phyloP scores from a whole-genome alignment of 495 filamentous ascomycete genomes.

The Patellaria atrata region DNA sequence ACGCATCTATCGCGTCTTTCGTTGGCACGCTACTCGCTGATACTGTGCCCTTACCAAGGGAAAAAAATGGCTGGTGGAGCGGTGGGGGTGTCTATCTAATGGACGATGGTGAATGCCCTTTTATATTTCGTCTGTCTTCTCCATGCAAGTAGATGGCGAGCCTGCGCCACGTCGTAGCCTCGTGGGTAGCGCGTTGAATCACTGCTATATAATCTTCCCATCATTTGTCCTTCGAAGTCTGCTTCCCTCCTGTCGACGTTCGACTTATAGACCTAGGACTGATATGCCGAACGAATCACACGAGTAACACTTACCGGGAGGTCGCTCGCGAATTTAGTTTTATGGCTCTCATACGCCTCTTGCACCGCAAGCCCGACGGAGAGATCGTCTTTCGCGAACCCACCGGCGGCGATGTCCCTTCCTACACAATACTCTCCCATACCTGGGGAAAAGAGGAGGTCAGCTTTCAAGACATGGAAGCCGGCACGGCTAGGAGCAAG shows the following conservation, averaged over 20 bases:
- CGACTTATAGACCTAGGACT: slow-evolving; percentile 1
- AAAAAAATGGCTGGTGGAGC: too few relatives aligned
- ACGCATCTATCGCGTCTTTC: too few relatives aligned
- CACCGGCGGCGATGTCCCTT: background rate
- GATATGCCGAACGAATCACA: slow-evolving; percentile 1
- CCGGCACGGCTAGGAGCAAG: background rate
- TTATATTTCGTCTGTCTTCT: background rate
- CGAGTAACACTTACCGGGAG: slow-evolving; percentile 1
- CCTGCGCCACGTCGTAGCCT: background rate
- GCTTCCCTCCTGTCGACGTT: background rate
- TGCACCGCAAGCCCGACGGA: slow-evolving; percentile 4
- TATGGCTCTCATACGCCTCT: slow-evolving; percentile 2
- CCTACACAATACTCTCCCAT: slow-evolving; percentile 3
- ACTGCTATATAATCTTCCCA: background rate
- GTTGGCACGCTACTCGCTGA: too few relatives aligned
- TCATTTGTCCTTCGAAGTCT: too few relatives aligned
- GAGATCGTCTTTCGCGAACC: slow-evolving; percentile 5
- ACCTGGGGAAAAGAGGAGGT: slow-evolving; percentile 3
- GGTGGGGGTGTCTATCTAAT: too few relatives aligned
- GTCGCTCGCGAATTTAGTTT: background rate
- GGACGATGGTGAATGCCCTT: background rate
- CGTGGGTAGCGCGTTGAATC: background rate
- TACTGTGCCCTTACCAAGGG: too few relatives aligned
- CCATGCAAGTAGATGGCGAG: background rate
- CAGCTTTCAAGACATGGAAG: background rate